Percentiles rank a stretch among this genome's conserved stretches.
phyloP scores from a whole-genome alignment of 345 rosid genomes.

The Trapa incisa region DNA sequence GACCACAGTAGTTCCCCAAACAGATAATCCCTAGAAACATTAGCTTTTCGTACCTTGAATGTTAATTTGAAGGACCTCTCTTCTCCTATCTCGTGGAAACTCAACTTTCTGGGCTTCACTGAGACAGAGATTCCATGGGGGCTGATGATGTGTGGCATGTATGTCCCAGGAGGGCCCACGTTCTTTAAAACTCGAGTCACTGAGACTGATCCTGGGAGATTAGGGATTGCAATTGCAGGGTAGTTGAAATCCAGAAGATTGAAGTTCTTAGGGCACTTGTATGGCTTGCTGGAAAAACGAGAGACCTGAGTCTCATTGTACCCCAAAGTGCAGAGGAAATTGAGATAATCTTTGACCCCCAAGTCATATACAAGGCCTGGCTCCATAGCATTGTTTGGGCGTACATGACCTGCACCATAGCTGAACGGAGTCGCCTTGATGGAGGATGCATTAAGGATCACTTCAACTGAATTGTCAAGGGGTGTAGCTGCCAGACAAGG shows the following conservation, averaged over 20 bases:
- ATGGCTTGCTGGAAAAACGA: conserved; percentile 18
- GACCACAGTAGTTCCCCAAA: conserved; percentile 66
- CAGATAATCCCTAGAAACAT: conserved; percentile 20
- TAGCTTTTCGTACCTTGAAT: conserved; percentile 15
- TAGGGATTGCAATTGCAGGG: conserved; percentile 61
- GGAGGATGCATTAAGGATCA: conserved; percentile 29
- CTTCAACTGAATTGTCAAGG: conserved; percentile 35
- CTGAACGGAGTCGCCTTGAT: conserved; percentile 52
- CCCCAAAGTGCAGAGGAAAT: conserved; percentile 55
- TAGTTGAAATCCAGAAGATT: conserved; percentile 54
- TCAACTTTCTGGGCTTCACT: conserved; percentile 39
- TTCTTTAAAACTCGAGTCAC: conserved; percentile 49
- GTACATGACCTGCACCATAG: conserved; percentile 73
- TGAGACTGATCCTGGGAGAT: conserved; percentile 18
- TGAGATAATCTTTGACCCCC: conserved; percentile 38
- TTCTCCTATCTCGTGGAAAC: conserved; percentile 40
- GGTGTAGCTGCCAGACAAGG: conserved; percentile 32
- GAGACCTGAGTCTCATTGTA: conserved; percentile 42
- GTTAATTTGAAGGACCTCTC: conserved; percentile 42
- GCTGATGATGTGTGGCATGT: conserved; percentile 22
- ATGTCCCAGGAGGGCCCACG: conserved; percentile 56
- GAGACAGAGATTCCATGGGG: conserved; percentile 38
- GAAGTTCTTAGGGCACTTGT: conserved; percentile 30
- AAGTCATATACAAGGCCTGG: conserved; percentile 75
- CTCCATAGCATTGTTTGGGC: conserved; percentile 66